Percentiles rank a stretch among this genome's conserved stretches.
Evolutionary conservation across 371 early-diverging fungal species (phyloP).

Genomic region (Mucor ambiguus): DNA sequence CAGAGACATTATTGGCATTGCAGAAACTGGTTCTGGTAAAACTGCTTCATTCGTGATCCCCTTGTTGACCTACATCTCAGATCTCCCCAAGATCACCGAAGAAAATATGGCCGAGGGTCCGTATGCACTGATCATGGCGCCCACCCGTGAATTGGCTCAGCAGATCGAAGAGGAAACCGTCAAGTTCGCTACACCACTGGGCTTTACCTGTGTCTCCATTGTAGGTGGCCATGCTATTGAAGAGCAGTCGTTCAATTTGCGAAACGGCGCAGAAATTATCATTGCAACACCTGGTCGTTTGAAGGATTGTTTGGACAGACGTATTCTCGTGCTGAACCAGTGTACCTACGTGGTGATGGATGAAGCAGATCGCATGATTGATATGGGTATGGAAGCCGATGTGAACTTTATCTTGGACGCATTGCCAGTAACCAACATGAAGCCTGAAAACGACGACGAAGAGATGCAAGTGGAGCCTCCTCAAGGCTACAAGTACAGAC

Average conservation of each 20-base stretch:
- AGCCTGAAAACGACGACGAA: conserved; percentile 78
- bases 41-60: conserved; percentile 98
- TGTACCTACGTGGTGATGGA: conserved; percentile 96
- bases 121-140: conserved; percentile 92
- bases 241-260: conserved; percentile 82
- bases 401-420: conserved; percentile 94
- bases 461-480: conserved; percentile 39
- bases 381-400: conserved; percentile 96
- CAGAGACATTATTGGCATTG: conserved; percentile 97
- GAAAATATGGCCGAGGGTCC: conserved; percentile 85
- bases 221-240: conserved; percentile 94
- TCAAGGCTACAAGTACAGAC: conserved; percentile 74
- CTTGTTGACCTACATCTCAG: conserved; percentile 86
- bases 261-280: conserved; percentile 91
- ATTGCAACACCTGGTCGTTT: conserved; percentile 98
- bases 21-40: conserved; percentile 98
- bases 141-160: conserved; percentile 95
- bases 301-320: conserved; percentile 83
- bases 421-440: conserved; percentile 86
- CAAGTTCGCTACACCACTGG: conserved; percentile 85
- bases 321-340: conserved; percentile 82
- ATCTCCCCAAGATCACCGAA: conserved; percentile 74
- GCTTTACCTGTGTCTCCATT: conserved; percentile 85
- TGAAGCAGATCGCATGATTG: conserved; percentile 98
- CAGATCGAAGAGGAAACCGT: conserved; percentile 91